These are phyloP conservation scores for Penicillium nucicola DNA, from an alignment of 495 filamentous ascomycete species.

Conservation along the genomic window DNA sequence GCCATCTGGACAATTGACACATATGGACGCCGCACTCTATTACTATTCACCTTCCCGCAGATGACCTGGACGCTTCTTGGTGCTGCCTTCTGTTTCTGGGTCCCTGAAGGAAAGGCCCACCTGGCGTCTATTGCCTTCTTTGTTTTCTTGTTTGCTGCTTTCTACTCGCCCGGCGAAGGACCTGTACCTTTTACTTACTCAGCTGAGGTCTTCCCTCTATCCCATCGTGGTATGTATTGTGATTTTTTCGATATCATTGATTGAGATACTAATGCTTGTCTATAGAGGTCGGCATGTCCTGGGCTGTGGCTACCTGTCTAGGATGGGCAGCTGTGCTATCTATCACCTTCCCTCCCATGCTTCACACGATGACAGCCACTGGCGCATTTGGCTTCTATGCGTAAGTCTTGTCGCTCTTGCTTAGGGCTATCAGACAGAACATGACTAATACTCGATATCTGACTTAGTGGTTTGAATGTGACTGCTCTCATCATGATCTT, in stretches of 20 bases:
- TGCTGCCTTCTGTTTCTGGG: slow-evolving; percentile 68
- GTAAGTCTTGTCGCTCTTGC: slow-evolving; percentile 19
- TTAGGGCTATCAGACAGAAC: too few species aligned
- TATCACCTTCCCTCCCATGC: slow-evolving; percentile 67
- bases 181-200: slow-evolving; percentile 73
- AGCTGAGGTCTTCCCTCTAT: slow-evolving; percentile 78
- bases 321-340: slow-evolving; percentile 72
- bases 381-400: slow-evolving; percentile 52
- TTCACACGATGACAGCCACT: slow-evolving; percentile 52
- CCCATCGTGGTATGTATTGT: slow-evolving; percentile 54
- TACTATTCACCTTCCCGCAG: slow-evolving; percentile 83
- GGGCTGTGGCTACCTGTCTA: slow-evolving; percentile 69
- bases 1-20: slow-evolving; percentile 86
- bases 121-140: slow-evolving; percentile 61
- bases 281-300: slow-evolving; percentile 67
- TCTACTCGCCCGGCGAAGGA: slow-evolving; percentile 69
- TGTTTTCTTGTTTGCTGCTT: slow-evolving; percentile 63
- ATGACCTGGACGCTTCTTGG: slow-evolving; percentile 80
- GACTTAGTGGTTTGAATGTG: slow-evolving; percentile 62
- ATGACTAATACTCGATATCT: too few species aligned
- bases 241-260: not conserved
- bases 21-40: slow-evolving; percentile 70
- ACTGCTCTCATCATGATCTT: slow-evolving; percentile 68
- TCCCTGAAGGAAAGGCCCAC: slow-evolving; percentile 54
- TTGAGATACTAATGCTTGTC: slow-evolving; percentile 5